These are phyloP conservation scores for Fusarium nurragi DNA, from an alignment of 2,329 filamentous ascomycete species.

Conservation along the genomic window DNA sequence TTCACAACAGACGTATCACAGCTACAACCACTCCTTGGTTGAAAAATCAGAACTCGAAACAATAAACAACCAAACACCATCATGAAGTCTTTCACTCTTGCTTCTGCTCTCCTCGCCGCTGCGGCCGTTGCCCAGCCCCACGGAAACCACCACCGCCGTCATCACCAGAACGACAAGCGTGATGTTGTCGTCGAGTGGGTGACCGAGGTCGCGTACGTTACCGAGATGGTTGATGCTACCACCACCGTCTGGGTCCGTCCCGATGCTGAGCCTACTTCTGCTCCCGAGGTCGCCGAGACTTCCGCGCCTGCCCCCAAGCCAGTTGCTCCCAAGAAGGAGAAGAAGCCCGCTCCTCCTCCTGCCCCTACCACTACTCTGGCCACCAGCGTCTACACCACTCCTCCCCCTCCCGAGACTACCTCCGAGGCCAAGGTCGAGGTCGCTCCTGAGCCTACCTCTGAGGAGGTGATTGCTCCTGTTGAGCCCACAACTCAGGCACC, in stretches of 20 bases:
- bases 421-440: constrained; percentile 10
- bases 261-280: constrained; percentile 41
- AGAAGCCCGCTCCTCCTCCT: constrained; percentile 34
- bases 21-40: constrained; percentile 37
- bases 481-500: constrained; percentile 38
- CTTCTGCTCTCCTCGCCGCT: constrained; percentile 49
- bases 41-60: constrained; percentile 31
- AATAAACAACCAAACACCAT: constrained; percentile 18
- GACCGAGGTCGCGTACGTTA: constrained; percentile 58
- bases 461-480: constrained; percentile 31
- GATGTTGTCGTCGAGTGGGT: constrained; percentile 61
- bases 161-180: constrained; percentile 50
- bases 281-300: constrained; percentile 30
- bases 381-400: constrained; percentile 36
- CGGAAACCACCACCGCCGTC: constrained; percentile 52
- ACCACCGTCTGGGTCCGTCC: constrained; percentile 58
- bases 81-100: constrained; percentile 55
- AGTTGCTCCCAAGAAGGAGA: constrained; percentile 29
- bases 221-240: constrained; percentile 59
- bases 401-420: constrained; percentile 31
- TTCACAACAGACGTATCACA: constrained; percentile 30
- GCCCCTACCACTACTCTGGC: constrained; percentile 36
- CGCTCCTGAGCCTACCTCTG: constrained; percentile 21
- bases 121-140: constrained; percentile 62
- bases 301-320: constrained; percentile 26